These are phyloP conservation scores for Penicillium sp. DNA, from an alignment of 2,329 filamentous ascomycete genomes.

Conservation along the genomic window DNA sequence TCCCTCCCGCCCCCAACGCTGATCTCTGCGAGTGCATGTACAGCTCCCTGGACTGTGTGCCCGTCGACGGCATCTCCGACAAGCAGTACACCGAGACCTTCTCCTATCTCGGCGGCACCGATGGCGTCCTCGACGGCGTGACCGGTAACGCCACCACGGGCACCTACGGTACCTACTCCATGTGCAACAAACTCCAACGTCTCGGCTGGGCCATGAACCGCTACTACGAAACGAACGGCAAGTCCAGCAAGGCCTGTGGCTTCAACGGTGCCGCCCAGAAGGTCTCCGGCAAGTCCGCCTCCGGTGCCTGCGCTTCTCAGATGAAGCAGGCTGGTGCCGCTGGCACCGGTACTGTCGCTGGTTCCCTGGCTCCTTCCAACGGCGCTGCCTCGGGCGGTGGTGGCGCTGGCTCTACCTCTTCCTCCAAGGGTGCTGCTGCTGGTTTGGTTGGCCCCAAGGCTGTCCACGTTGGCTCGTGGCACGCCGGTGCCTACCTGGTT, in stretches of 20 bases:
- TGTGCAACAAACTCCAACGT: conserved; percentile 46
- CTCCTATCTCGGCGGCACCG: conserved; percentile 45
- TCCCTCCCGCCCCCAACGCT: conserved; percentile 79
- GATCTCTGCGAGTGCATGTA: conserved; percentile 85
- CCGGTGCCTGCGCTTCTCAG: conserved; percentile 20
- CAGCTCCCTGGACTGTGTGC: conserved; percentile 67
- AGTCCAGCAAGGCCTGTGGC: conserved; percentile 41
- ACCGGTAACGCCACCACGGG: conserved; percentile 39
- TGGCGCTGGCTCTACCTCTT: conserved; percentile 18
- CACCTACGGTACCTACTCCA: conserved; percentile 49
- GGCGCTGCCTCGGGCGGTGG: conserved; percentile 3
- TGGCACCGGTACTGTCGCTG: conserved; percentile 41
- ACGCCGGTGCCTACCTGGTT: conserved; percentile 46
- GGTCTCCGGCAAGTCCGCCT: conserved; percentile 27
- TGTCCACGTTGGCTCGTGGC: conserved; percentile 41
- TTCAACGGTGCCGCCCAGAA: conserved; percentile 45
- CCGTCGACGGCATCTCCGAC: conserved; percentile 56
- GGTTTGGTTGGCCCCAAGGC: conserved; percentile 30
- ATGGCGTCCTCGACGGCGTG: conserved; percentile 42
- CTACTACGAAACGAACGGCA: conserved; percentile 44
- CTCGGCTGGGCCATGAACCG: conserved; percentile 49
- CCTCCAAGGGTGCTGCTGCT: conserved; percentile 35
- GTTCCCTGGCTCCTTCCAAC: conserved; percentile 31
- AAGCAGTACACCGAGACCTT: conserved; percentile 69
- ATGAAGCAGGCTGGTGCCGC: conserved; percentile 39